Evolutionary conservation across 768 basidiomycete genomes (phyloP).

Genomic region (Tylopilus sp.): DNA sequence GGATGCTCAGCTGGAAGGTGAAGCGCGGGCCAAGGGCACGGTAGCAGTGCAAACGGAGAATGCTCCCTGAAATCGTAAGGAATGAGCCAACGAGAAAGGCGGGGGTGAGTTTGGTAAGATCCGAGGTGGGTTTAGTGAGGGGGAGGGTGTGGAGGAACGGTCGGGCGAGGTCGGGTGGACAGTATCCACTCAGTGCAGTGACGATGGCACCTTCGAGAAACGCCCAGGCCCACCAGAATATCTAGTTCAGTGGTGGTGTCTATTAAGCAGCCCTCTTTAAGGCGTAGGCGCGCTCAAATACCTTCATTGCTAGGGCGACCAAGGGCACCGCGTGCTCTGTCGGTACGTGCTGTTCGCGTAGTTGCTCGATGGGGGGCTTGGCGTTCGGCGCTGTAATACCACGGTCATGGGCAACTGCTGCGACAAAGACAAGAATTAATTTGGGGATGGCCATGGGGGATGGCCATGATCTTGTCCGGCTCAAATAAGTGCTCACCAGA

Average conservation of each 20-base stretch:
- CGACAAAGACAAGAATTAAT: constrained; percentile 4
- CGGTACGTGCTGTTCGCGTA: constrained; percentile 8
- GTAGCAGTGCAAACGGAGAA: constrained; percentile 18
- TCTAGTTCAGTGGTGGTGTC: not conserved
- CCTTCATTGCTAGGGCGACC: not conserved
- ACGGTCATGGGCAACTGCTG: not conserved
- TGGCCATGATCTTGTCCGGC: not conserved
- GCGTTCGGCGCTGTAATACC: constrained; percentile 16
- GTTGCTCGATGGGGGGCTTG: constrained; percentile 7
- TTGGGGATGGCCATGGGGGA: not conserved
- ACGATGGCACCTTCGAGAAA: constrained; percentile 2
- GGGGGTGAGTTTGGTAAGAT: not conserved
- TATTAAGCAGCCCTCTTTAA: not conserved
- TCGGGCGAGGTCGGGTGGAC: not conserved
- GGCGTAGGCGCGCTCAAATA: not conserved
- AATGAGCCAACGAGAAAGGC: constrained; percentile 8
- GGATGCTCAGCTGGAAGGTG: constrained; percentile 24
- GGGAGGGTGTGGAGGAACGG: not conserved
- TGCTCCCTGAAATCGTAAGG: constrained; percentile 3
- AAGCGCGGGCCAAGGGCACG: constrained; percentile 19
- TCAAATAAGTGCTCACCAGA: not conserved
- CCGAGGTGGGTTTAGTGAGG: not conserved
- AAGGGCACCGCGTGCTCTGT: not conserved
- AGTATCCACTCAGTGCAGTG: not conserved
- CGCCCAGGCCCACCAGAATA: not conserved